phyloP scores from a whole-genome alignment of 108 stramenopile genomes.

The Pseudonitzschia multiseries region DNA sequence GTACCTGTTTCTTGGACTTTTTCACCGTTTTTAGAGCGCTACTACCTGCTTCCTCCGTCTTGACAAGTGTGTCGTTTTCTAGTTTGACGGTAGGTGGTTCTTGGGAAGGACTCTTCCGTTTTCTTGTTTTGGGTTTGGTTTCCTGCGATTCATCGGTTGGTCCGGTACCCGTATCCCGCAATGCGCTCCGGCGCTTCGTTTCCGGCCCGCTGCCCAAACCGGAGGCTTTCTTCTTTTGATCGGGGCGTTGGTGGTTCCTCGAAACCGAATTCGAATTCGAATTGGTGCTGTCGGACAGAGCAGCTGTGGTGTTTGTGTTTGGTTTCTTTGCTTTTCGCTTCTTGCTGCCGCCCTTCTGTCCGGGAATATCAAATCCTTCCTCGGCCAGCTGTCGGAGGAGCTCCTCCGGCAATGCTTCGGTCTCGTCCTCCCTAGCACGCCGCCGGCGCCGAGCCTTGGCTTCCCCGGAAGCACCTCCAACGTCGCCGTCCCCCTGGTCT shows the following conservation, averaged over 20 bases:
- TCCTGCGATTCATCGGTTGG: neutral
- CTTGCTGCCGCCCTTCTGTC: neutral
- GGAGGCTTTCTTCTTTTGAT: neutral
- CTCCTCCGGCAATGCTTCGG: slow-evolving; percentile 12
- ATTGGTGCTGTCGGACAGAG: slow-evolving; percentile 9
- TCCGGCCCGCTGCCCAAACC: neutral
- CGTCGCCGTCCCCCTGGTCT: neutral
- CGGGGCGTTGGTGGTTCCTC: neutral
- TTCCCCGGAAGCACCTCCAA: neutral
- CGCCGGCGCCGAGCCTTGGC: slow-evolving; percentile 15
- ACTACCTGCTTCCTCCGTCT: neutral
- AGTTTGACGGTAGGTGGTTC: neutral
- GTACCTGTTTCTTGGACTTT: neutral
- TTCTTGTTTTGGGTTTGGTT: neutral
- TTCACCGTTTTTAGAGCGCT: neutral
- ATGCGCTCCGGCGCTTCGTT: neutral
- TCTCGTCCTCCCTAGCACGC: slow-evolving; percentile 15
- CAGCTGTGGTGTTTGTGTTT: too few relatives aligned
- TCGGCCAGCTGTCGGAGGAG: slow-evolving; percentile 38
- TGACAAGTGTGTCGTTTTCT: neutral
- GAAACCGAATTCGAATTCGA: too few relatives aligned
- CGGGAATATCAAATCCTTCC: slow-evolving; percentile 52
- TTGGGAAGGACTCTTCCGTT: neutral
- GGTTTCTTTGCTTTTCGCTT: neutral
- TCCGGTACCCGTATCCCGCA: neutral